Evolutionary conservation across 2,329 filamentous ascomycete species (phyloP), one percentile per base, ranked within the genome.

Genomic region (Diaporthe ilicicola): DNA sequence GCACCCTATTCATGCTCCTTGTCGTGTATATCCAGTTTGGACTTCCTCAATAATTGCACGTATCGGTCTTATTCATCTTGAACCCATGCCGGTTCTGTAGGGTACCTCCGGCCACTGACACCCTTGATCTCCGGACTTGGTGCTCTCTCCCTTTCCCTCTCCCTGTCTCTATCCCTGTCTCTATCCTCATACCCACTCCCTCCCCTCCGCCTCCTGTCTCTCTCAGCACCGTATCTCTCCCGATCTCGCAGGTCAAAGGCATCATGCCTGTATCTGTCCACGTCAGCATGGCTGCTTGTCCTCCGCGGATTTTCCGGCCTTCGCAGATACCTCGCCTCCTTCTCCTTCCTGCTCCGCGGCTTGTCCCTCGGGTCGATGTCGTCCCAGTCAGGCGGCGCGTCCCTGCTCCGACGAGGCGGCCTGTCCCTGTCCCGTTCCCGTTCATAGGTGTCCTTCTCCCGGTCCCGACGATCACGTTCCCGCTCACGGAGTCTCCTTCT

Each of bases 231-330:
- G 13, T 78, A 72, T 22, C 78, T 77, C 3, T 81, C 80, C 46
- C 78, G 75, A 19, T 78, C 75, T 54, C 79, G 77, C 19, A 75
- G 61, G 44, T 84, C 82, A 74, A 80, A 80, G 8, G 78, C 75
- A 67, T 78, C 76, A 22, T 82, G 81, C 13, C 82, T 78, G 54
- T 81, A 78, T 27, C 85, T 79, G 71, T 92, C 85, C 42, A 83
- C 78, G 71, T 87, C 85, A 29, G 84, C 83, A 71, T 87, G 85
- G 74, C 85, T 87, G 77, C 85, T 86, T 3, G 85, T 84, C 54
- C 86, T 79, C 56, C 84, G 79, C 34, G 82, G 78, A 17, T 79
- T 75, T 1, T 84, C 83, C 1, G 83, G 81, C n/a, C 84, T 80
- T 37, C 80, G 77, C 15, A 81, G 75, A 73, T 84, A 81, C 64